Evolutionary conservation across 2,329 filamentous ascomycete genomes (phyloP).

Genomic region (Curvularia spicifera): DNA sequence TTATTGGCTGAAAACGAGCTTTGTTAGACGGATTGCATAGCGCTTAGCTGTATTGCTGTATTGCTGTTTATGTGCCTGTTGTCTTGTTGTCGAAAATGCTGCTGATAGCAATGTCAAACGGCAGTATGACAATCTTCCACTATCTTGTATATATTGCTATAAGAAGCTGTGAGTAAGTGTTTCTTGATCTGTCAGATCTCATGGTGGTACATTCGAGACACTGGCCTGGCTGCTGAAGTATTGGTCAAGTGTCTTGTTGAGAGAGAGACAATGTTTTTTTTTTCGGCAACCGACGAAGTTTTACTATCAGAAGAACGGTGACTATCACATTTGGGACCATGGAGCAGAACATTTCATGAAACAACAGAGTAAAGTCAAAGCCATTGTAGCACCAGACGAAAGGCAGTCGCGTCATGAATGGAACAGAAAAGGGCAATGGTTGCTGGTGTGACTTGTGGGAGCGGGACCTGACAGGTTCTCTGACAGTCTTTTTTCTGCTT

Average conservation of each 20-base stretch:
- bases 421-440: constrained; percentile 6
- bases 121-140: background rate
- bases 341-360: constrained; percentile 29
- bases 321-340: constrained; percentile 21
- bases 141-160: background rate
- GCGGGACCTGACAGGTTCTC: background rate
- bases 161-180: background rate
- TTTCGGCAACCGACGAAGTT: background rate
- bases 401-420: constrained; percentile 8
- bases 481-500: constrained; percentile 1
- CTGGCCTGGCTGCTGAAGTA: background rate
- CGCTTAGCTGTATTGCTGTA: background rate
- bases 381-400: constrained; percentile 18
- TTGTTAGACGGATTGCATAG: background rate
- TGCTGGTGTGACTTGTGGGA: constrained; percentile 2
- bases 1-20: background rate
- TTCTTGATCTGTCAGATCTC: background rate
- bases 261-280: background rate
- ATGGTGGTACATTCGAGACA: background rate
- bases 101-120: background rate
- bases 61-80: background rate
- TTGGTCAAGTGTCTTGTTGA: background rate
- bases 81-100: background rate
- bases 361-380: constrained; percentile 31
- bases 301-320: constrained; percentile 13